Base-by-base conservation (phyloP, 2,329 filamentous ascomycete genomes). In the Monascus ruber region DNA sequence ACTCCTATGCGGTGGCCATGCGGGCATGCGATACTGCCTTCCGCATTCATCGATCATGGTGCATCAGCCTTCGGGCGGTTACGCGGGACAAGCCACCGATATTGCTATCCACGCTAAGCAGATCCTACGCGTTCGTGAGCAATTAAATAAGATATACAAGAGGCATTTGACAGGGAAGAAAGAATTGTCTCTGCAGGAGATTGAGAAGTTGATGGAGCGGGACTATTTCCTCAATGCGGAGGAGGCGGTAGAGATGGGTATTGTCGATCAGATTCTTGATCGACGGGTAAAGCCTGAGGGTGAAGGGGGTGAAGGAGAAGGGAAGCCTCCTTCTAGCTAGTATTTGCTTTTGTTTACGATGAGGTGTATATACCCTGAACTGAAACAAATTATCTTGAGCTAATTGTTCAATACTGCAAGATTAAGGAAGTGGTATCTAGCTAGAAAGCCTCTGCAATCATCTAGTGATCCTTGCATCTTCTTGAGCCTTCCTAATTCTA, bases 21-120 rank as follows among this genome's bases (percentile, higher is more conserved):
- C 83, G 1, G 87, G 87, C 10, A 86, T 91, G 62, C 73, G 91
- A 31, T 95, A 81, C 61, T 87, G 85, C 39, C 73, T 98, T 28
- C 88, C 88, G n/a, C 88, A 98, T 61, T 85, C 81, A 51, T 83
- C 85, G 38, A 83, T 98, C 56, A 98, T 98, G 91, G 81, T 98
- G 40, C 91, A 98, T 65, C 91, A 98, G 60, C 91, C 93, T 1
- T 79, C 83, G 2, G 89, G 89, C 35, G 79, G 79, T 3, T 81
- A 80, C 52, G 69, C 68, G 33, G 79, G 79, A 8, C 77, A 81
- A 47, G 79, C 79, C 26, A 73, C 66, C 27, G 91, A 98, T 56
- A 96, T 98, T 47, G 76, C 94, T 35, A 96, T 98, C 46, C 94
- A 98, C 58, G 91, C 91, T 4, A 95, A 88, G 56, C 89, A 98